Conservation (phyloP, 1,284 basidiomycete genomes). For the Leccinum proliferum region DNA sequence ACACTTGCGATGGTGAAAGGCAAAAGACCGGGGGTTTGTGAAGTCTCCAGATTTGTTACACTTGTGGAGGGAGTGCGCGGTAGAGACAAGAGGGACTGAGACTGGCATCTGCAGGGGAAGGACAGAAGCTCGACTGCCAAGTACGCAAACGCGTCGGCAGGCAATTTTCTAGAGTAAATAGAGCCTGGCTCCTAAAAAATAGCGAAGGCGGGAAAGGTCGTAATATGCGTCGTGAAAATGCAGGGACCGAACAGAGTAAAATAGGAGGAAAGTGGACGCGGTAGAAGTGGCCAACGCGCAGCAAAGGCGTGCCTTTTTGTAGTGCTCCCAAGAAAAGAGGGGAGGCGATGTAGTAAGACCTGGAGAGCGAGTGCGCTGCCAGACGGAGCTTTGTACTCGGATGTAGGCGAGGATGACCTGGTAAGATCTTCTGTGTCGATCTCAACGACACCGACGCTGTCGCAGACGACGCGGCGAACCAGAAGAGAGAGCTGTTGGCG, state of each 20-base stretch:
- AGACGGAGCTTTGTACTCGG: conserved; percentile 18
- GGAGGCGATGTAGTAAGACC: conserved; percentile 30
- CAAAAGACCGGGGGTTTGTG: conserved; percentile 35
- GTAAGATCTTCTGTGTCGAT: conserved; percentile 30
- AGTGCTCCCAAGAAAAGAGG: conserved; percentile 18
- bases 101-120: conserved; percentile 68
- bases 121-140: conserved; percentile 36
- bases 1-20: conserved; percentile 47
- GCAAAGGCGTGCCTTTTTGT: conserved; percentile 88
- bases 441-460: conserved; percentile 40
- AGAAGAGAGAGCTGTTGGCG: conserved; percentile 32
- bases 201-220: conserved; percentile 33
- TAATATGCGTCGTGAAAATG: conserved; percentile 49
- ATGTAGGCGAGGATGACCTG: conserved; percentile 23
- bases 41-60: conserved; percentile 35
- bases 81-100: conserved; percentile 59
- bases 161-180: conserved; percentile 35
- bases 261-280: conserved; percentile 30
- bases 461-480: conserved; percentile 33
- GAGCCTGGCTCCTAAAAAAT: conserved; percentile 21
- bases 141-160: conserved; percentile 36
- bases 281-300: conserved; percentile 72
- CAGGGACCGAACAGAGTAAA: conserved; percentile 37
- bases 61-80: conserved; percentile 63
- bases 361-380: conserved; percentile 27